A percentile compares a stretch with the other conserved stretches of the same genome.
Evolutionary conservation across 2,329 filamentous ascomycete genomes (phyloP).

Genomic region (Xylaria sp.): DNA sequence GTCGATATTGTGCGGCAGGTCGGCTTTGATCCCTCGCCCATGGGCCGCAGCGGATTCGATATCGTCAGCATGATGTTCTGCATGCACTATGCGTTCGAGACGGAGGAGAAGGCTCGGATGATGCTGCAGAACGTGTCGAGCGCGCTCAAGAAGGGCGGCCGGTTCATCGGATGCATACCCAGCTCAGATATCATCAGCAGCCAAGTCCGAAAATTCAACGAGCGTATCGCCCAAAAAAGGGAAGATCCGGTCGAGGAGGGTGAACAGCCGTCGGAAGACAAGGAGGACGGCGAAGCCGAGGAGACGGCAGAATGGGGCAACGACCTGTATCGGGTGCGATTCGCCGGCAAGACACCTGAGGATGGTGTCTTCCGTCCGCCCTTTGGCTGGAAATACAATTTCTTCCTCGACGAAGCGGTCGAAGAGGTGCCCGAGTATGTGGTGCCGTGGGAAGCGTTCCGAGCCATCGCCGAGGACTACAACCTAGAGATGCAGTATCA

Average conservation of each 20-base stretch:
- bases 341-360: constrained; percentile 82
- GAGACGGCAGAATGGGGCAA: constrained; percentile 88
- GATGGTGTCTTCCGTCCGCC: constrained; percentile 94
- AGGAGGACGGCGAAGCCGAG: constrained; percentile 70
- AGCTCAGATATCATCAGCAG: constrained; percentile 91
- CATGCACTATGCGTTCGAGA: constrained; percentile 98
- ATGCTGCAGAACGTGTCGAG: constrained; percentile 96
- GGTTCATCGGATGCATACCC: constrained; percentile 95
- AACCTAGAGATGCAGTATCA: constrained; percentile 96
- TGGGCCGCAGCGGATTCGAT: constrained; percentile 87
- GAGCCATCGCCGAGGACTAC: constrained; percentile 94
- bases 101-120: constrained; percentile 84
- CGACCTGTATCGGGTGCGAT: constrained; percentile 88
- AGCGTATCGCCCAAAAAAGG: constrained; percentile 58
- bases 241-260: constrained; percentile 46
- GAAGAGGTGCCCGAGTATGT: constrained; percentile 98
- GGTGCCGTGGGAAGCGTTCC: constrained; percentile 97
- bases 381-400: constrained; percentile 98
- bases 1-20: constrained; percentile 85
- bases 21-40: constrained; percentile 82
- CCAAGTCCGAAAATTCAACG: constrained; percentile 81
- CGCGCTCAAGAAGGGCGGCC: constrained; percentile 89
- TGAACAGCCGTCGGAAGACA: constrained; percentile 47
- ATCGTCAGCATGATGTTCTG: constrained; percentile 99
- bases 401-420: constrained; percentile 94